Percentiles rank a stretch among this genome's conserved stretches.
These are phyloP conservation scores for Benincasa hispida DNA, from an alignment of 306 rosid genomes.

Conservation along the genomic window DNA sequence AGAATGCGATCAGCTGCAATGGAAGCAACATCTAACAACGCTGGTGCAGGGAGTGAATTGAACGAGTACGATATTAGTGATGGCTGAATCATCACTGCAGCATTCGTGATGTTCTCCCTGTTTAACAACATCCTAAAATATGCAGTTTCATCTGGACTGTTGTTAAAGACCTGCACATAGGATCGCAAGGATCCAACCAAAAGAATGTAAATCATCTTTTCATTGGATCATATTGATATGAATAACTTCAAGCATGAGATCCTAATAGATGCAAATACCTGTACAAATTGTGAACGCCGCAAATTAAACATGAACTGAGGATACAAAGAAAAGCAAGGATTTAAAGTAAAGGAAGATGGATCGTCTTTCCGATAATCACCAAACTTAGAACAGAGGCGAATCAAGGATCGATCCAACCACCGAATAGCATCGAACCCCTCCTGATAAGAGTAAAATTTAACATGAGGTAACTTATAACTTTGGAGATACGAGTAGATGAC, in stretches of 20 bases:
- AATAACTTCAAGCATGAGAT: constrained; percentile 1
- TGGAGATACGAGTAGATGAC: not conserved
- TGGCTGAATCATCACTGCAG: constrained; percentile 98
- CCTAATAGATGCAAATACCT: constrained; percentile 31
- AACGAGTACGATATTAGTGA: constrained; percentile 81
- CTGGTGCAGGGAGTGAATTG: constrained; percentile 80
- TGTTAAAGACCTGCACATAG: constrained; percentile 78
- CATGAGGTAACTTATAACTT: not conserved
- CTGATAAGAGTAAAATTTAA: constrained; percentile 31
- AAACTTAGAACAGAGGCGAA: constrained; percentile 91
- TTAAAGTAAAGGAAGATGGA: constrained; percentile 78
- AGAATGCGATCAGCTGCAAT: constrained; percentile 82
- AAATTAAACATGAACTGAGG: constrained; percentile 95
- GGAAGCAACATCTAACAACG: constrained; percentile 87
- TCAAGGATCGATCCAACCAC: constrained; percentile 91
- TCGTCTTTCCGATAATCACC: constrained; percentile 98
- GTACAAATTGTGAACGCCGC: constrained; percentile 93
- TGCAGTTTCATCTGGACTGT: constrained; percentile 99
- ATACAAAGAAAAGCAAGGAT: constrained; percentile 72
- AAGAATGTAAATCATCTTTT: not conserved
- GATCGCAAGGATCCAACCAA: constrained; percentile 6
- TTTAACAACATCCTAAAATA: constrained; percentile 85
- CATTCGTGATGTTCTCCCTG: constrained; percentile 81
- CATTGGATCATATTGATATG: not conserved
- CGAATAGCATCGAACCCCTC: constrained; percentile 90